These are phyloP conservation scores for Mariannaea elegans DNA, from an alignment of 2,329 filamentous ascomycete genomes.

Conservation along the genomic window DNA sequence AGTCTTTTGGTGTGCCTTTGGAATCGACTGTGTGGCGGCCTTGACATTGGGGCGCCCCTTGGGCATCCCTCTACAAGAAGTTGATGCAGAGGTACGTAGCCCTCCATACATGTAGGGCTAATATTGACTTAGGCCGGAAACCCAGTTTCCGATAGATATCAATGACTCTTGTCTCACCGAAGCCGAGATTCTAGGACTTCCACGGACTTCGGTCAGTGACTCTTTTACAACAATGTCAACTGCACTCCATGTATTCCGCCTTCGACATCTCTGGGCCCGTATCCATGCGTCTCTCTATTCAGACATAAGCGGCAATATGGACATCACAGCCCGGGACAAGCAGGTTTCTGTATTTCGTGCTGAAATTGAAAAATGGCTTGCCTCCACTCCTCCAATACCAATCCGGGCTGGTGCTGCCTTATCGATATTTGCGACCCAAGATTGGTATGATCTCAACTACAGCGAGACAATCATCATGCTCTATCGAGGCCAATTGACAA, in stretches of 20 bases:
- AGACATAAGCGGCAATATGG: not conserved
- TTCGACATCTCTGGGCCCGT: not conserved
- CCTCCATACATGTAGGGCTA: too few relatives aligned
- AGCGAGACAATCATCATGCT: too few relatives aligned
- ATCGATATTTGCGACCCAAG: not conserved
- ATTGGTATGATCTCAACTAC: too few relatives aligned
- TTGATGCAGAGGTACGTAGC: conserved; percentile 5
- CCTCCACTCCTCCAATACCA: not conserved
- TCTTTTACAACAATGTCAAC: not conserved
- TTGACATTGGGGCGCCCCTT: conserved; percentile 13
- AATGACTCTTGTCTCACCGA: not conserved
- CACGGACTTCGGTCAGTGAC: not conserved
- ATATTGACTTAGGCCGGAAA: not conserved
- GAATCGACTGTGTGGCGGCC: conserved; percentile 10
- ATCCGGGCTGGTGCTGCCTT: not conserved
- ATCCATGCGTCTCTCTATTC: conserved; percentile 16
- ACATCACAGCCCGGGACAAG: not conserved
- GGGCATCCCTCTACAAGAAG: conserved; percentile 2
- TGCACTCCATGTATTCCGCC: not conserved
- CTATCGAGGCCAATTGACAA: too few relatives aligned
- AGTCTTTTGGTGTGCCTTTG: conserved; percentile 18
- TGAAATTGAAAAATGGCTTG: conserved; percentile 17
- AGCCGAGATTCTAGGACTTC: not conserved
- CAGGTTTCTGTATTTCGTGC: not conserved
- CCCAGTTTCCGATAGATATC: conserved; percentile 5